phyloP scores from a whole-genome alignment of 805 yeast genomes.

The Nakazawaea ernobii region DNA sequence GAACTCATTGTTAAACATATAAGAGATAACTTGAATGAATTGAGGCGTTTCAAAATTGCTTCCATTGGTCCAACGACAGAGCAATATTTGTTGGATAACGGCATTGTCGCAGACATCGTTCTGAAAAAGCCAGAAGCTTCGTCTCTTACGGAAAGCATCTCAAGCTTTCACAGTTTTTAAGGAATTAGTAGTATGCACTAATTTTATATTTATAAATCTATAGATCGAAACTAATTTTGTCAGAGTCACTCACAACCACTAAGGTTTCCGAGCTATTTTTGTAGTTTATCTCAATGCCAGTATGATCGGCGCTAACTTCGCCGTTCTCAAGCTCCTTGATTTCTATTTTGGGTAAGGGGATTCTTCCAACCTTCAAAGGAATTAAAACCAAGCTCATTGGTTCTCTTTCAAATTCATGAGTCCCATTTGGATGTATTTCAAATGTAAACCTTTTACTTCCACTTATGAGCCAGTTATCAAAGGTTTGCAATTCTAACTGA shows the following conservation, averaged over 20 bases:
- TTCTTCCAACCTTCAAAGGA: slow-evolving; percentile 73
- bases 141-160: slow-evolving; percentile 42
- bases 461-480: slow-evolving; percentile 74
- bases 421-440: slow-evolving; percentile 22
- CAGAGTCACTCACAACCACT: slow-evolving; percentile 65
- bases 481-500: slow-evolving; percentile 19
- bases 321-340: slow-evolving; percentile 27
- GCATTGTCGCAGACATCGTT: slow-evolving; percentile 54
- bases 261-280: slow-evolving; percentile 65
- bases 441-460: slow-evolving; percentile 61
- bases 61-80: slow-evolving; percentile 94
- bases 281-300: slow-evolving; percentile 54
- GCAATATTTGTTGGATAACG: slow-evolving; percentile 45
- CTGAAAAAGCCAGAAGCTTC: slow-evolving; percentile 70
- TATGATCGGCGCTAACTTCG: slow-evolving; percentile 25
- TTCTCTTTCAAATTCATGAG: slow-evolving; percentile 1
- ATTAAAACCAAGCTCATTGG: slow-evolving; percentile 44
- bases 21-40: slow-evolving; percentile 13
- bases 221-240: slow-evolving; percentile 55
- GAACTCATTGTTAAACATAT: slow-evolving; percentile 48
- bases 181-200: neutral
- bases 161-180: slow-evolving; percentile 1
- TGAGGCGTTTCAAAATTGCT: slow-evolving; percentile 43
- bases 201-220: slow-evolving; percentile 18
- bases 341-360: slow-evolving; percentile 59